Conservation (phyloP, 768 basidiomycete genomes). For the Termitomyces sp. region DNA sequence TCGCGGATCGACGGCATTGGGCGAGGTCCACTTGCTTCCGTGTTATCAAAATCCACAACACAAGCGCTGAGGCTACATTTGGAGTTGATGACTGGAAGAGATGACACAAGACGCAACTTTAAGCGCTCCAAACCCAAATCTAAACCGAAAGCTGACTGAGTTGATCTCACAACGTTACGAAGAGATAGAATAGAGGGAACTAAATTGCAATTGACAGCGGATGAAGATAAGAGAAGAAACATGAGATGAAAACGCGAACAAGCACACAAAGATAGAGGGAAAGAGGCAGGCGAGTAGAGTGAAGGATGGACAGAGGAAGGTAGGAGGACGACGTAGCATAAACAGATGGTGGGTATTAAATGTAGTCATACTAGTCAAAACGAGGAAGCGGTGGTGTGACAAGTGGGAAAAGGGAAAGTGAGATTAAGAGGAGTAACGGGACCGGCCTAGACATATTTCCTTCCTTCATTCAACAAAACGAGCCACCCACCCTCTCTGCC, state of each 20-base stretch:
- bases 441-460: slow-evolving; percentile 2
- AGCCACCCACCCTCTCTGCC: background rate
- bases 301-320: background rate
- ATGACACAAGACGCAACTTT: background rate
- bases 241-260: background rate
- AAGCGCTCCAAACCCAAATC: background rate
- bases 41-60: background rate
- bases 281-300: background rate
- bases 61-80: too few species aligned
- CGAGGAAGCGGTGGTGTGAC: background rate
- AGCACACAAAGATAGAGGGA: background rate
- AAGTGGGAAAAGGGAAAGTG: background rate
- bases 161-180: background rate
- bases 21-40: background rate
- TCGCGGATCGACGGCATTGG: too few species aligned
- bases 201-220: slow-evolving; percentile 3
- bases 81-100: background rate
- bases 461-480: background rate
- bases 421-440: background rate
- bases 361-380: background rate
- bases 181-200: background rate
- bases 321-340: background rate
- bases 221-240: background rate
- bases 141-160: background rate
- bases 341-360: slow-evolving; percentile 6